A percentile compares a stretch with the other conserved stretches of the same genome.
These are phyloP conservation scores for Ceratobasidium sp. DNA, from an alignment of 1,284 basidiomycete species.

Conservation along the genomic window DNA sequence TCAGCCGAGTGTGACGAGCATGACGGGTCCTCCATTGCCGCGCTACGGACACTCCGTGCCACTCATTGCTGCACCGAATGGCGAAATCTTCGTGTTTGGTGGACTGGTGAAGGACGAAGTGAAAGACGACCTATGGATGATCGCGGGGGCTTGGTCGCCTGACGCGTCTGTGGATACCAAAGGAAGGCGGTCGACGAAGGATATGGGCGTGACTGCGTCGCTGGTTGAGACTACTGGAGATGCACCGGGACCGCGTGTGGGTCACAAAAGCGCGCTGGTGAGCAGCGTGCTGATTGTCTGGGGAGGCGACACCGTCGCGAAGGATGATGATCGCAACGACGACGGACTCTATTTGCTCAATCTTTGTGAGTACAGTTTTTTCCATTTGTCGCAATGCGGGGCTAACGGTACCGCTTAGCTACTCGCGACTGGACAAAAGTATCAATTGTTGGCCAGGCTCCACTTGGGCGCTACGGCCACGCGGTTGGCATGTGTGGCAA, in stretches of 20 bases:
- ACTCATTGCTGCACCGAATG: constrained; percentile 77
- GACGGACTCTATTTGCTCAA: constrained; percentile 96
- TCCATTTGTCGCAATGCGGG: not conserved
- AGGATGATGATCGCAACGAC: constrained; percentile 85
- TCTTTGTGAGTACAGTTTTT: constrained; percentile 69
- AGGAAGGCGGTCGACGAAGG: constrained; percentile 67
- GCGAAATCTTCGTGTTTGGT: constrained; percentile 96
- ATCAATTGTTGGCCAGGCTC: constrained; percentile 76
- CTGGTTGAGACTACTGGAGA: constrained; percentile 91
- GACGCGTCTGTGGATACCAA: constrained; percentile 7
- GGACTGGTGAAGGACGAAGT: constrained; percentile 93
- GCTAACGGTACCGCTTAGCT: constrained; percentile 58
- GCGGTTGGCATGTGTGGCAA: constrained; percentile 93
- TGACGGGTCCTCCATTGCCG: constrained; percentile 80
- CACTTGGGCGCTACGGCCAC: constrained; percentile 94
- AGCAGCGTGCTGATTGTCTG: constrained; percentile 97
- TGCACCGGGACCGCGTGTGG: constrained; percentile 89
- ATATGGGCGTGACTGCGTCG: constrained; percentile 69
- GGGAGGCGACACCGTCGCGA: constrained; percentile 94
- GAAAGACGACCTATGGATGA: constrained; percentile 93
- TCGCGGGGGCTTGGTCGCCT: constrained; percentile 53
- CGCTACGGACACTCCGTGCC: constrained; percentile 98
- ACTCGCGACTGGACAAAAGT: constrained; percentile 96
- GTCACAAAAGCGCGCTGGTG: constrained; percentile 95
- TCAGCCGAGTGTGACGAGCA: constrained; percentile 23